Base-by-base conservation (phyloP, 345 rosid genomes). In the Fremontodendron californicum region DNA sequence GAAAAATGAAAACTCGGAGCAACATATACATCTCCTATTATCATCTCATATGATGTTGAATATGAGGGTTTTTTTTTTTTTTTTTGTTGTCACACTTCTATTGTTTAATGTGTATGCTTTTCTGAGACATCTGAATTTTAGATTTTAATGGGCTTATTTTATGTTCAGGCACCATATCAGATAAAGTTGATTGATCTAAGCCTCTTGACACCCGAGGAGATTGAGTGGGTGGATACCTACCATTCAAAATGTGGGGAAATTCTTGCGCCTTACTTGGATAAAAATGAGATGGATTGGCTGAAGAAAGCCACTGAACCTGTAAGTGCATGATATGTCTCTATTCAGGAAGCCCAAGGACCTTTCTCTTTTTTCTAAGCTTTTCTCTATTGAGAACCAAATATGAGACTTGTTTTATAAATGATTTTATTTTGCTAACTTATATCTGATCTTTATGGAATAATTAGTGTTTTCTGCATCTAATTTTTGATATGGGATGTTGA, bases 221-320 rank as follows among this genome's bases (percentile, higher is more conserved):
- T 87, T 1, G 86, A 87, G 39, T 96, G 97, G 97, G 70, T 94
- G 48, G 88, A 96, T 85, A 76, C 82, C 62, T 96, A 96, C 85
- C 97, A 94, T 84, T 83, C 82, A 21, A 87, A 78, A 67, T 94
- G 99, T 77, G 82, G 91, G 62, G 68, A 94, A 60, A 84, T 89
- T 55, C 82, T 94, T 81, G 90, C 90, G 0, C 85, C 98, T 0
- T 86, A 78, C 84, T 57, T 96, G 95, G 86, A 87, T 74, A 87
- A 87, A 70, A 23, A 82, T 18, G 94, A 94, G 89, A 84, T 81
- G 86, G 88, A 88, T 33, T 96, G 99, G 99, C 91, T 94, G 78
- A 86, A 82, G 81, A 90, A 87, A 81, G 99, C 99, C 51, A 94
- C 99, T 0, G 94, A 91, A 78, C 91, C 95, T 62, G 78, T 91